Percentiles rank a stretch among this genome's conserved stretches.
phyloP scores from a whole-genome alignment of 257 asterid species.

The Rhazya stricta region DNA sequence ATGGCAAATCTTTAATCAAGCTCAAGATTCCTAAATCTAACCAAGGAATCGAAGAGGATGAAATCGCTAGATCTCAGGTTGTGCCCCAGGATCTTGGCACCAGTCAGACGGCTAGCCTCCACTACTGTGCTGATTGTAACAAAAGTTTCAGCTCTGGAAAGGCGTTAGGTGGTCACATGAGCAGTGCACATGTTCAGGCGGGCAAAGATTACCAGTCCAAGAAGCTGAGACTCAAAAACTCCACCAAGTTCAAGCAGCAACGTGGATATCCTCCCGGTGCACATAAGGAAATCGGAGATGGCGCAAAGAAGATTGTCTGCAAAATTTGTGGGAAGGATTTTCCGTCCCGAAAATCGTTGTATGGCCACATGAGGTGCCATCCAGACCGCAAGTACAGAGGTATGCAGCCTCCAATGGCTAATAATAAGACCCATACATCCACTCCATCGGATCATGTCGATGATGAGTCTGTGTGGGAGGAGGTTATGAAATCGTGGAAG shows the following conservation, averaged over 20 bases:
- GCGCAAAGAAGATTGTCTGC: not conserved
- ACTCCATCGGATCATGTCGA: not conserved
- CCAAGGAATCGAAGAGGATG: not conserved
- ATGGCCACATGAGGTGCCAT: constrained; percentile 69
- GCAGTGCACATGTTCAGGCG: constrained; percentile 76
- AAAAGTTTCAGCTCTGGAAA: constrained; percentile 54
- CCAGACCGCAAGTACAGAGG: constrained; percentile 59
- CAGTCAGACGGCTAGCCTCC: too few relatives aligned
- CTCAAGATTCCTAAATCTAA: not conserved
- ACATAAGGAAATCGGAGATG: not conserved
- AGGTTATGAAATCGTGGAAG: too few relatives aligned
- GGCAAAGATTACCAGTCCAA: constrained; percentile 27
- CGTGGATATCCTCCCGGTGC: not conserved
- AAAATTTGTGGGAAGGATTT: constrained; percentile 31
- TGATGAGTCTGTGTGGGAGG: not conserved
- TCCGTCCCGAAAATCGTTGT: constrained; percentile 38
- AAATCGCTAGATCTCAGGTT: not conserved
- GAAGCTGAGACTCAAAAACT: constrained; percentile 22
- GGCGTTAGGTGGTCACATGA: constrained; percentile 78
- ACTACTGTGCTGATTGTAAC: constrained; percentile 42
- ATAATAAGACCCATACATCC: not conserved
- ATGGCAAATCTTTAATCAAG: not conserved
- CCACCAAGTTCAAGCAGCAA: not conserved
- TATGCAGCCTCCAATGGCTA: constrained; percentile 38
- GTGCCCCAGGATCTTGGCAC: too few relatives aligned